Evolutionary conservation across 306 rosid genomes (phyloP).

Genomic region (Fragaria iinumae): DNA sequence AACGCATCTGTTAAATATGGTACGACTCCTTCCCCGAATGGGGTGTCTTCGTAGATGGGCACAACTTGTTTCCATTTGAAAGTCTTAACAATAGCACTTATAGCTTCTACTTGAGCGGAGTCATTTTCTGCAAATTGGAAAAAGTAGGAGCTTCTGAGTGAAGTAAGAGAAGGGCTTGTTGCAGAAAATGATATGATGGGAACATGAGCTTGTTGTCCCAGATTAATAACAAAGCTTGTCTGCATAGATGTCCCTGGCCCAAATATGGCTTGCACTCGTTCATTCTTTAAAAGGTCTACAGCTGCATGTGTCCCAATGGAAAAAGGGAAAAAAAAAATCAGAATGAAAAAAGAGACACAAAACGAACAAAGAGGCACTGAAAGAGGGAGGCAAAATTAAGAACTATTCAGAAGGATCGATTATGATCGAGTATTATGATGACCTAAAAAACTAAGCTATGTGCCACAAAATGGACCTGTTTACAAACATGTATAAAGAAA

Average conservation of each 20-base stretch:
- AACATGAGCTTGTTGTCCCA: conserved; percentile 44
- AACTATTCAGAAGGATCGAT: too few relatives aligned
- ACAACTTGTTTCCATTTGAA: conserved; percentile 51
- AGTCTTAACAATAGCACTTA: conserved; percentile 34
- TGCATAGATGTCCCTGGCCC: conserved; percentile 54
- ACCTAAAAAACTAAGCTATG: too few relatives aligned
- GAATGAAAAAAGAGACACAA: too few relatives aligned
- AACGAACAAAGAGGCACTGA: too few relatives aligned
- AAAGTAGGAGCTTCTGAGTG: conserved; percentile 41
- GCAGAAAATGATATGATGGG: conserved; percentile 26
- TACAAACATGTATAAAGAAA: too few relatives aligned
- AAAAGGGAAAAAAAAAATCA: too few relatives aligned
- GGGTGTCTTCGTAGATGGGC: conserved; percentile 46
- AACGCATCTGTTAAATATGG: conserved; percentile 42
- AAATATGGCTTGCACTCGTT: conserved; percentile 32
- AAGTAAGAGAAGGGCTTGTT: conserved; percentile 46
- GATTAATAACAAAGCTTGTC: conserved; percentile 45
- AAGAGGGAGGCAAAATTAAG: too few relatives aligned
- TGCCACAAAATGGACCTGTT: too few relatives aligned
- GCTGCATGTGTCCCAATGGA: not conserved
- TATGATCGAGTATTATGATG: too few relatives aligned
- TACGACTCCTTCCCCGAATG: conserved; percentile 40
- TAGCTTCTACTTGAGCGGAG: conserved; percentile 41
- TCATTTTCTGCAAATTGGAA: conserved; percentile 44
- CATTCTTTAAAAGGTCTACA: conserved; percentile 28